phyloP scores from a whole-genome alignment of 805 yeast genomes.

The Suhomyces sp. region DNA sequence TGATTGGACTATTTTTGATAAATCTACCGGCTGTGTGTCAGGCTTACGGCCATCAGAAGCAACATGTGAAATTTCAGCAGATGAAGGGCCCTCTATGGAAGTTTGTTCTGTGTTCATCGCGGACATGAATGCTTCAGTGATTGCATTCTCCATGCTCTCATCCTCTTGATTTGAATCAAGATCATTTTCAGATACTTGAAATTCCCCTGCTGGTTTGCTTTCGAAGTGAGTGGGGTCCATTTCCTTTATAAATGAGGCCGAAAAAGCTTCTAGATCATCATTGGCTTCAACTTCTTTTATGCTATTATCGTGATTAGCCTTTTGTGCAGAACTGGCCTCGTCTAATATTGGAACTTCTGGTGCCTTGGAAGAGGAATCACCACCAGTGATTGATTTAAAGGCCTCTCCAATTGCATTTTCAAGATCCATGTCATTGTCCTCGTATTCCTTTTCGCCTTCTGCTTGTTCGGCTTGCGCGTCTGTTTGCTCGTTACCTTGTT shows the following conservation, averaged over 20 bases:
- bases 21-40: constrained; percentile 9
- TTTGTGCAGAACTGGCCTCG: neutral
- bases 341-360: neutral
- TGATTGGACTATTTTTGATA: constrained; percentile 26
- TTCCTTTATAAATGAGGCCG: constrained; percentile 10
- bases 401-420: constrained; percentile 19
- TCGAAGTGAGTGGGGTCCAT: constrained; percentile 1
- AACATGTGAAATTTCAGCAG: neutral
- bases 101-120: constrained; percentile 9
- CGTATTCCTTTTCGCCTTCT: neutral
- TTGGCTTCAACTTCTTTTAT: neutral
- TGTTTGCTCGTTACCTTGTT: neutral
- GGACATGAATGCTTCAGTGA: constrained; percentile 26
- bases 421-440: constrained; percentile 11
- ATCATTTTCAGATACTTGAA: neutral
- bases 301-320: neutral
- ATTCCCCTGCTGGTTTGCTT: neutral
- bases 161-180: neutral
- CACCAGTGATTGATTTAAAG: constrained; percentile 7
- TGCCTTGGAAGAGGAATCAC: neutral
- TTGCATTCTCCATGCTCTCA: constrained; percentile 24
- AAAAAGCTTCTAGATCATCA: constrained; percentile 8
- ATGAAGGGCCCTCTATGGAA: neutral
- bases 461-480: neutral
- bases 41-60: neutral